Evolutionary conservation across 352 stramenopile genomes (phyloP).

Genomic region (Phytopythium mirpurense): DNA sequence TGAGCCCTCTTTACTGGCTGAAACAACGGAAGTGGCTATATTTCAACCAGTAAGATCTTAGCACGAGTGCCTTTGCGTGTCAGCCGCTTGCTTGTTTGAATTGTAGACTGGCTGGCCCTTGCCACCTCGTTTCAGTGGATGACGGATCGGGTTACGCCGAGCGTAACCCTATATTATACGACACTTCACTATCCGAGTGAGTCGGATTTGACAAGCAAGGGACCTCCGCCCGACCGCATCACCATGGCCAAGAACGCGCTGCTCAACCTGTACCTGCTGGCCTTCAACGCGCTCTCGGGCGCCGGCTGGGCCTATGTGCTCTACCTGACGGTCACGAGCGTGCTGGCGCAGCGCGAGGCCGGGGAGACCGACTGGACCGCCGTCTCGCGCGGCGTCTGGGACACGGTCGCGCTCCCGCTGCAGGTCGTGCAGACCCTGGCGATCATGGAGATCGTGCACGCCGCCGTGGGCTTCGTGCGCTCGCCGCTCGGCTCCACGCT

Average conservation of each 20-base stretch:
- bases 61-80: constrained; percentile 13
- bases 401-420: constrained; percentile 48
- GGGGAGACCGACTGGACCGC: constrained; percentile 45
- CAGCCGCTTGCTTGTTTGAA: constrained; percentile 15
- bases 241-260: constrained; percentile 65
- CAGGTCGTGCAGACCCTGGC: constrained; percentile 92
- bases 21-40: not conserved
- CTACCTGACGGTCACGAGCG: constrained; percentile 49
- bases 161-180: not conserved
- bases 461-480: constrained; percentile 92
- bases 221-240: no score
- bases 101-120: no score
- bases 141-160: constrained; percentile 1
- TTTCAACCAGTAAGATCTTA: not conserved
- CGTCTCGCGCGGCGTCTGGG: constrained; percentile 47
- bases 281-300: constrained; percentile 66
- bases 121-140: not conserved
- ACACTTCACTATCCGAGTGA: constrained; percentile 1
- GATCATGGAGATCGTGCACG: constrained; percentile 96
- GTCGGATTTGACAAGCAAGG: no score
- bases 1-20: not conserved
- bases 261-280: constrained; percentile 67
- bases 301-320: constrained; percentile 72
- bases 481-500: constrained; percentile 92
- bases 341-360: constrained; percentile 29